A percentile compares a stretch with the other conserved stretches of the same genome.
Evolutionary conservation across 371 early-diverging fungal genomes (phyloP).

Genomic region (Entomophthora muscae): DNA sequence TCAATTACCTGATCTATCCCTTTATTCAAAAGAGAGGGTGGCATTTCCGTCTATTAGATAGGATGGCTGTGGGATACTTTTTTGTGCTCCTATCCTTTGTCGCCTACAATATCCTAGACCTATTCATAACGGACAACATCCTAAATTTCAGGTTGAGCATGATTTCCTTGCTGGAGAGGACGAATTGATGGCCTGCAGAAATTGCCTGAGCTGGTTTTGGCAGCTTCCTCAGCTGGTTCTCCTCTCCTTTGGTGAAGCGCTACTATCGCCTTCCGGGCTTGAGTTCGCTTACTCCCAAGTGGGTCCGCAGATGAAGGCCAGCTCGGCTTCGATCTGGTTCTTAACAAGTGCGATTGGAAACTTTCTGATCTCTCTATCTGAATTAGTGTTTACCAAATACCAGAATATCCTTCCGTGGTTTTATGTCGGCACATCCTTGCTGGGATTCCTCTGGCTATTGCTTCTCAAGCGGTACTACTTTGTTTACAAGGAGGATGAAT

Average conservation of each 20-base stretch:
- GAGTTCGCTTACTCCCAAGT: slow-evolving; percentile 29
- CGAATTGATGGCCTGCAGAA: slow-evolving; percentile 9
- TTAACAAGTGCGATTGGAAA: slow-evolving; percentile 1
- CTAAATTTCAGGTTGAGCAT: slow-evolving; percentile 12
- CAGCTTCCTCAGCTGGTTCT: slow-evolving; percentile 36
- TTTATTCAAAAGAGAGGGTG: not conserved
- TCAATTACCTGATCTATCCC: slow-evolving; percentile 1
- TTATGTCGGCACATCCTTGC: not conserved
- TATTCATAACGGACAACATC: slow-evolving; percentile 17
- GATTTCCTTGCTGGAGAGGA: slow-evolving; percentile 9
- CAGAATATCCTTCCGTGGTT: not conserved
- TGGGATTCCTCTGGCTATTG: not conserved
- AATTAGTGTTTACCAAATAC: not conserved
- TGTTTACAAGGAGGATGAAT: slow-evolving; percentile 7
- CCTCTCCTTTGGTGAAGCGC: slow-evolving; percentile 31
- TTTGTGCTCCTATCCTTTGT: slow-evolving; percentile 1
- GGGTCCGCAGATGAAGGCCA: slow-evolving; percentile 7
- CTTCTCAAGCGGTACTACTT: not conserved
- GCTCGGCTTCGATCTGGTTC: not conserved
- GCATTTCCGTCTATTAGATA: not conserved
- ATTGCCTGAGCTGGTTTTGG: slow-evolving; percentile 15
- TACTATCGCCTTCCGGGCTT: slow-evolving; percentile 36
- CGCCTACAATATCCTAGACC: not conserved
- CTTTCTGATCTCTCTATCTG: not conserved
- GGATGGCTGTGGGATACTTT: slow-evolving; percentile 4